A percentile compares a stretch with the other conserved stretches of the same genome.
Evolutionary conservation across 2,329 filamentous ascomycete genomes (phyloP).

Genomic region (Calonectria pteridis): DNA sequence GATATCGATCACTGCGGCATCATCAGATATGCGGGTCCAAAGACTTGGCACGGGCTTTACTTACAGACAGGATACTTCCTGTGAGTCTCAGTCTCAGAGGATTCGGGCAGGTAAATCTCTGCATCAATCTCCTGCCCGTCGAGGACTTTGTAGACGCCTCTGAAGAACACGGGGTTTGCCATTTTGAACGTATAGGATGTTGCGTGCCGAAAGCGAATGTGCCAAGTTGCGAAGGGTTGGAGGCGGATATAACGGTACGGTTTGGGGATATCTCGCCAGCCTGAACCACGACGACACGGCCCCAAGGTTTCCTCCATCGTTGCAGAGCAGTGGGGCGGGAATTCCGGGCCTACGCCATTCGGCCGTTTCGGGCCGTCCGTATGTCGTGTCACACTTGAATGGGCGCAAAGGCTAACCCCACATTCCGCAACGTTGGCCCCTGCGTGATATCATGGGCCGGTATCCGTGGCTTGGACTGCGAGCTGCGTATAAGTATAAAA

Average conservation of each 20-base stretch:
- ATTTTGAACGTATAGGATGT: conserved; percentile 15
- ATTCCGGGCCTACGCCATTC: conserved; percentile 7
- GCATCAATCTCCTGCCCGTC: conserved; percentile 45
- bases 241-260: background rate
- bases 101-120: conserved; percentile 44
- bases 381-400: background rate
- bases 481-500: background rate
- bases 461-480: background rate
- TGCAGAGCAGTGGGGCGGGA: conserved; percentile 16
- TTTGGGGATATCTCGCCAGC: background rate
- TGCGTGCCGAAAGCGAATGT: background rate
- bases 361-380: conserved; percentile 1
- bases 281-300: background rate
- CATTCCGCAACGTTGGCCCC: conserved; percentile 12
- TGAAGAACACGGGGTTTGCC: conserved; percentile 29
- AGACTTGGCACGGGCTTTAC: background rate
- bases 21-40: background rate
- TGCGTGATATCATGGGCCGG: background rate
- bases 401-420: conserved; percentile 3
- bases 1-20: conserved; percentile 13
- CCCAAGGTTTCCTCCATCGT: background rate
- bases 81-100: background rate
- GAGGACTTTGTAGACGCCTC: conserved; percentile 47
- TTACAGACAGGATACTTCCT: conserved; percentile 13
- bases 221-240: too few species aligned